These are phyloP conservation scores for Gastrodia elata DNA, from an alignment of 106 monocot genomes.

Conservation along the genomic window DNA sequence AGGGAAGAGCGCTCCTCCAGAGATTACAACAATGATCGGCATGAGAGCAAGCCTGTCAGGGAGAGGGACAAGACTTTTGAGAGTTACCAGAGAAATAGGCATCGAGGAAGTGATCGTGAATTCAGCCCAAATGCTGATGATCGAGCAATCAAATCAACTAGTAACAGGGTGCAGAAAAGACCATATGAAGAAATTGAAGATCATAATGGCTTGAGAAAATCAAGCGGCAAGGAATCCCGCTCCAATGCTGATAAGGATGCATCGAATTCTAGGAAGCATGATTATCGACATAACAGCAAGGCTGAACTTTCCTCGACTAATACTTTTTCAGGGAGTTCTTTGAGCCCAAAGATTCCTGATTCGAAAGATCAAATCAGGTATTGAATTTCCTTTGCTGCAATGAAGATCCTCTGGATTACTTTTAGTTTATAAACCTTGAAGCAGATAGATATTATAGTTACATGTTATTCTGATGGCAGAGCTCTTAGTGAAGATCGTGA, in stretches of 20 bases:
- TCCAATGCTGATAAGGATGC: constrained; percentile 27
- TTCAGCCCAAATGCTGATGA: constrained; percentile 35
- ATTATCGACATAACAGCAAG: constrained; percentile 16
- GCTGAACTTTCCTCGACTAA: constrained; percentile 19
- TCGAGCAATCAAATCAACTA: constrained; percentile 21
- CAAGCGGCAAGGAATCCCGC: constrained; percentile 24
- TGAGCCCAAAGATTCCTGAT: constrained; percentile 24
- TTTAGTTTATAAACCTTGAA: background rate
- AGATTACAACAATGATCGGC: constrained; percentile 29
- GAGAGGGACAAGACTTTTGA: constrained; percentile 34
- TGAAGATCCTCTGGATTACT: background rate
- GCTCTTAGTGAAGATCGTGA: constrained; percentile 21
- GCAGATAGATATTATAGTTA: too few species aligned
- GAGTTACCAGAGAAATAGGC: constrained; percentile 38
- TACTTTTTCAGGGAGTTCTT: constrained; percentile 29
- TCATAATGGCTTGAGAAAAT: constrained; percentile 29
- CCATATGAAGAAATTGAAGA: constrained; percentile 57
- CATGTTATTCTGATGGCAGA: constrained; percentile 31
- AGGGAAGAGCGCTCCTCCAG: constrained; percentile 29
- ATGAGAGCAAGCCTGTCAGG: constrained; percentile 34
- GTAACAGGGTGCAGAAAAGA: constrained; percentile 42
- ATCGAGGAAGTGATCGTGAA: constrained; percentile 41
- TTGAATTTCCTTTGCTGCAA: too few species aligned
- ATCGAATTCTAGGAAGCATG: constrained; percentile 12
- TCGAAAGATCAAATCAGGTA: constrained; percentile 47